Evolutionary conservation across 352 stramenopile species (phyloP), one percentile per base, ranked within the genome.

Genomic region (Pythium grandisporangium): DNA sequence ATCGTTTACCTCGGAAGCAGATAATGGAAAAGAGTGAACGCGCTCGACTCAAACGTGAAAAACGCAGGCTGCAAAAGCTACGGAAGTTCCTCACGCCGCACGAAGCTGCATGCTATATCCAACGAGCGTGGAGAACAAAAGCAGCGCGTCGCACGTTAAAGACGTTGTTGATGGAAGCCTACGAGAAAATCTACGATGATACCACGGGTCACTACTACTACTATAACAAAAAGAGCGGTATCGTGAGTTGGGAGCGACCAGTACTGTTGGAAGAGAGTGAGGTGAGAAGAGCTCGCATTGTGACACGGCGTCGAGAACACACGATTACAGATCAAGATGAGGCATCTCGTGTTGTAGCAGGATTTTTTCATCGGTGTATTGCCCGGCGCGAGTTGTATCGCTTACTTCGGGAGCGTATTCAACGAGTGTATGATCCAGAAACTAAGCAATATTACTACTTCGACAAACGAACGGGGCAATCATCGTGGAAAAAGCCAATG

Each of bases 391-490:
- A 74, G 26, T 58, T 85, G 10, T 53, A 74, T 14, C 45, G 37
- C 2, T 35, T 68, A 33, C 48, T 89, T 14, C 40, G 61, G 21
- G 41, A 48, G 16, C 75, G 73, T 22, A 73, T 91, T 17, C 59
- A 87, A 21, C 84, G 84, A 60, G 55, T 89, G 7, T 87, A 65
- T 45, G 78, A 89, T 40, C 55, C 66, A 4, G 57, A 82, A 20
- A 71, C 56, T 37, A 63, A 68, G 42, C 68, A 77, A 30, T 88
- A 71, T 39, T 90, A 87, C 59, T 90, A 90, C 62, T 91, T 84
- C 55, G 75, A 91, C 65, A 74, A 70, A 50, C 57, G 67, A 43
- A 88, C 62, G 8, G 53, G 53, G 10, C 63, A 81, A 58, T 91
- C 74, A n/a, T 71, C 66, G 22, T 91, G 72, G 74, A 83, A 69